Base-by-base conservation (phyloP, 1,284 basidiomycete genomes). In the Tetrapyrgos nigripes region DNA sequence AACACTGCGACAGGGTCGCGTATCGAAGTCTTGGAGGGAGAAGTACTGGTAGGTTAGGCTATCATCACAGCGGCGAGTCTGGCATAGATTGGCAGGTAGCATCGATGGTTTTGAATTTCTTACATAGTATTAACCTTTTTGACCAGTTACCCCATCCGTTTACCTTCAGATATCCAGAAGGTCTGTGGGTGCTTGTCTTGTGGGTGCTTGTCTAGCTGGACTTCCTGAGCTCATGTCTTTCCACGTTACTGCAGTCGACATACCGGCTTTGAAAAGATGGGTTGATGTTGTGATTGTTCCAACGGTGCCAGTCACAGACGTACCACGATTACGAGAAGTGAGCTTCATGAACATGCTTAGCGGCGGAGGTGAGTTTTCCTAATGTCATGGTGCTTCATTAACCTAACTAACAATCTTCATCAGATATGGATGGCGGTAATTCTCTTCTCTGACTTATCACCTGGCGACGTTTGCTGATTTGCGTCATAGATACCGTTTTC, bases 131-230 rank as follows among this genome's bases (percentile, higher is more conserved):
- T 45, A n/a, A 35, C 26, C 23, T 26, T 8, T 14, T 9, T 11
- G 8, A 19, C 31, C 37, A 86, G 85, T 68, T 88, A 88, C 68
- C 87, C 87, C 1, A 81, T 87, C 35, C 81, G 83, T 27, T 69
- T 89, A 1, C 79, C 83, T 0, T 88, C 85, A 1, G 88, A 89
- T 66, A 71, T 89, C 10, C 86, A 85, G 58, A 85, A 83, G 76
- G 87, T 85, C 53, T 31, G 57, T 49, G 1, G 9, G 21, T 23
- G 6, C n/a, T n/a, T n/a, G n/a, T n/a, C n/a, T n/a, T n/a, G n/a
- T n/a, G n/a, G n/a, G n/a, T n/a, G n/a, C n/a, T n/a, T 31, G 2
- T 11, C 17, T 47, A 19, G 9, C 49, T n/a, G 21, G 17, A 3
- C 5, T 21, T 19, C 11, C 31, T 44, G 14, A 11, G 44, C 6